Evolutionary conservation across 495 filamentous ascomycete species (phyloP), one percentile per base, ranked within the genome.

Genomic region (Neurospora sp.): DNA sequence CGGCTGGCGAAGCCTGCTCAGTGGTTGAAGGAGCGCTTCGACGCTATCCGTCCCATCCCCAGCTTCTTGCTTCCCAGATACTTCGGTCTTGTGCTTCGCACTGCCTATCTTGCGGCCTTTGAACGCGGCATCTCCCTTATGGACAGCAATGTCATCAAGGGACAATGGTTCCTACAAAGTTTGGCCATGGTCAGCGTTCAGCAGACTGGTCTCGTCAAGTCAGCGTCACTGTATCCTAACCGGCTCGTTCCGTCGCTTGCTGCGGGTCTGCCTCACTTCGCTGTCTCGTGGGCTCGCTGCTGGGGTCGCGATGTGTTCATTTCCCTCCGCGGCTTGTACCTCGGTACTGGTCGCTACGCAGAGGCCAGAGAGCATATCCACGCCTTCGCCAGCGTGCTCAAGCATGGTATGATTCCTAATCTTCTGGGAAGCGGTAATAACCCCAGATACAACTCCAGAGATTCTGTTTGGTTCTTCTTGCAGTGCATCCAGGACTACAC

Each of bases 291-390:
- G 93, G 93, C 96, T 70, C 87, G 96, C 71, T 97, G 94, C 81
- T 99, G 96, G 96, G 96, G 96, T 45, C 90, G 96, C 31, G 96
- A 99, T 82, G 90, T 97, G 16, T 98, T 98, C 81, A 98, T 99
- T 73, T 95, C 96, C 31, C 86, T 97, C 16, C 90, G 96, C 40
- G 96, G 96, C 68, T 85, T 99, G 16, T 93, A 91, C 76, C 88
- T 98, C 40, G 93, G 92, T 59, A 97, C 94, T 27, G 93, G 94
- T 5, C 90, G 95, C 10, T 97, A 90, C 77, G 88, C 87, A 5
- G 94, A 97, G 76, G 96, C 95, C 17, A 93, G 88, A 74, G 93
- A 97, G 80, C 96, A 98, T 78, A 97, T 99, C 73, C 83, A 93
- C 69, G 96, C 96, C 61, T 99, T 99, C 83, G 94, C 93, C 0